phyloP scores from a whole-genome alignment of 179 eudicot genomes.

The Silene vulgaris region DNA sequence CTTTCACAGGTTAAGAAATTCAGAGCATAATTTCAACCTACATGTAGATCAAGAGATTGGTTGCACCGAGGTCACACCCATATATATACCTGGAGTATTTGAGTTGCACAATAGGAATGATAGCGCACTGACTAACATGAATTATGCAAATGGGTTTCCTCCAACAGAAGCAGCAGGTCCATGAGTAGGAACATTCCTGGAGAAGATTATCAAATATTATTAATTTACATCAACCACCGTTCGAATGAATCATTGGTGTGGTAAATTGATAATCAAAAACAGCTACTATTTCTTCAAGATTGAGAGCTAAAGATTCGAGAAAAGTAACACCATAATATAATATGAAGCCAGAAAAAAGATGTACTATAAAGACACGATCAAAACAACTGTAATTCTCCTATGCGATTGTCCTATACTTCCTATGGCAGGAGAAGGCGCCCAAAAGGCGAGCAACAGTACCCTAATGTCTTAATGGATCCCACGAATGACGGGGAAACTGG shows the following conservation, averaged over 20 bases:
- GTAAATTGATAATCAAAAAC: neutral
- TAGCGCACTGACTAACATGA: constrained; percentile 5
- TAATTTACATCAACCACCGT: neutral
- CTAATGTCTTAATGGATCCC: no score
- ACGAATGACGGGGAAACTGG: no score
- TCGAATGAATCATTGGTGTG: neutral
- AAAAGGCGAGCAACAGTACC: no score
- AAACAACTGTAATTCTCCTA: no score
- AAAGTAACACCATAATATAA: neutral
- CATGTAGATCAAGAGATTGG: neutral
- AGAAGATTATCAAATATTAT: constrained; percentile 20
- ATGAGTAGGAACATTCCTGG: constrained; percentile 54
- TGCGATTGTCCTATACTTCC: no score
- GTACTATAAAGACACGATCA: neutral
- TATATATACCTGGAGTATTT: constrained; percentile 2
- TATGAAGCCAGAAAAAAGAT: no score
- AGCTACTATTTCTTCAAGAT: neutral
- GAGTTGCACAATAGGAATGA: constrained; percentile 1
- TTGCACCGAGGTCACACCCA: neutral
- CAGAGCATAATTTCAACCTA: neutral
- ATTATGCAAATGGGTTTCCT: constrained; percentile 79
- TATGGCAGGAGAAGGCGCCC: no score
- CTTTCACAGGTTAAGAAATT: neutral
- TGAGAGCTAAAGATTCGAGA: neutral
- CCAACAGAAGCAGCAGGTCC: constrained; percentile 64